These are phyloP conservation scores for Nepenthes mirabilis DNA, from an alignment of 148 eudicot species.

Conservation along the genomic window DNA sequence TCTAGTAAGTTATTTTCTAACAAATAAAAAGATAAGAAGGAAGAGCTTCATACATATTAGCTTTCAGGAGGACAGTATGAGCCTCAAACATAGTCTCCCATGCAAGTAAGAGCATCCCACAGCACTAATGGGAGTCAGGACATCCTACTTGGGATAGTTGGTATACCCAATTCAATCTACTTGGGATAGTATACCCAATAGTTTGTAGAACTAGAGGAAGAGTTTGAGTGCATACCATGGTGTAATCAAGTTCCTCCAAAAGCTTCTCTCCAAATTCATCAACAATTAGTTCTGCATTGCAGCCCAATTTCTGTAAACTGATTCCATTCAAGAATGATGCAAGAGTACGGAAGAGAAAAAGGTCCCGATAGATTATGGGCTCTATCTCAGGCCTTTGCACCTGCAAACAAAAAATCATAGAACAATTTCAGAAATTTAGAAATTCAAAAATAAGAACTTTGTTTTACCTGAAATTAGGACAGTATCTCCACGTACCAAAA, in stretches of 20 bases:
- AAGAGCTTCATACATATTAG: too few species aligned
- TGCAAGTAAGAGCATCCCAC: too few species aligned
- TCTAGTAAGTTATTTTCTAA: too few species aligned
- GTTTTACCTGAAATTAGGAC: too few species aligned
- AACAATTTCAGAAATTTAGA: slow-evolving; percentile 6
- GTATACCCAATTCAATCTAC: too few species aligned
- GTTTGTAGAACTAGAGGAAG: background rate
- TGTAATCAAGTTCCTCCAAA: slow-evolving; percentile 97
- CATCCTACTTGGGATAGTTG: too few species aligned
- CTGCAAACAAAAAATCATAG: slow-evolving; percentile 28
- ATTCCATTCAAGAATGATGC: slow-evolving; percentile 92
- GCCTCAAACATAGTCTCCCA: too few species aligned
- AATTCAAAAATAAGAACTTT: background rate
- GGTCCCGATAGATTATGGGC: slow-evolving; percentile 91
- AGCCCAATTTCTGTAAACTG: slow-evolving; percentile 91
- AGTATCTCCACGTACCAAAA: too few species aligned
- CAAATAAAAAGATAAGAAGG: too few species aligned
- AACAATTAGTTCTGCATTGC: slow-evolving; percentile 97
- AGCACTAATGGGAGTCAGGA: too few species aligned
- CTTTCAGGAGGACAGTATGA: too few species aligned
- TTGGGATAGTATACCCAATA: too few species aligned
- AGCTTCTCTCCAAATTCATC: slow-evolving; percentile 99
- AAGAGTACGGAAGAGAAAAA: slow-evolving; percentile 91
- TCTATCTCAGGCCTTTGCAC: slow-evolving; percentile 95
- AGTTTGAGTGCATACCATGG: slow-evolving; percentile 44